Evolutionary conservation across 2,329 filamentous ascomycete genomes (phyloP).

Genomic region (Myriosclerotinia curreyana): DNA sequence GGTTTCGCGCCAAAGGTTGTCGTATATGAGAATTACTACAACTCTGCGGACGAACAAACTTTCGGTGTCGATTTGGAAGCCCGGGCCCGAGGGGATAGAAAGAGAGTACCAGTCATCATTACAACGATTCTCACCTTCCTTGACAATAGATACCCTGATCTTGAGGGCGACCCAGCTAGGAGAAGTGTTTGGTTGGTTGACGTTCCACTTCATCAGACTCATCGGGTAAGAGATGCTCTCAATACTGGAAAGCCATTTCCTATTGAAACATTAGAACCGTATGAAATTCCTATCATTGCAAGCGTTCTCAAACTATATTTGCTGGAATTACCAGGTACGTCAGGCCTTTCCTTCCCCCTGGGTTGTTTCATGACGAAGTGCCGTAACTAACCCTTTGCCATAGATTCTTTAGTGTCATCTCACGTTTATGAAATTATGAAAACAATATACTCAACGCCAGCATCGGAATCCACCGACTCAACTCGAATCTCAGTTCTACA

Average conservation of each 20-base stretch:
- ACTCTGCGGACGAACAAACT: slow-evolving; percentile 93
- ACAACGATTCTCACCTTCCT: slow-evolving; percentile 93
- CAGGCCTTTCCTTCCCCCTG: not conserved
- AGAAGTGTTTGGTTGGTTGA: slow-evolving; percentile 93
- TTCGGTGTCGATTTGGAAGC: slow-evolving; percentile 98
- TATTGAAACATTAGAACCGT: slow-evolving; percentile 75
- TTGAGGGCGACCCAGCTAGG: slow-evolving; percentile 92
- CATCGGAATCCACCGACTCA: slow-evolving; percentile 71
- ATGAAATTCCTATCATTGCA: slow-evolving; percentile 91
- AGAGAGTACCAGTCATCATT: slow-evolving; percentile 88
- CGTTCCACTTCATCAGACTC: slow-evolving; percentile 78
- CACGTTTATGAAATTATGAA: slow-evolving; percentile 99
- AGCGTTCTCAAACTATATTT: slow-evolving; percentile 92
- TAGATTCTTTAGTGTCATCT: slow-evolving; percentile 96
- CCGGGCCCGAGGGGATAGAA: slow-evolving; percentile 86
- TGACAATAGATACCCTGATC: slow-evolving; percentile 93
- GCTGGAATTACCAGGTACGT: slow-evolving; percentile 84
- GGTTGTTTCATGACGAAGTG: not conserved
- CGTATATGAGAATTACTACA: slow-evolving; percentile 98
- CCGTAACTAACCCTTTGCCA: slow-evolving; percentile 27
- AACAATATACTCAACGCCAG: slow-evolving; percentile 86
- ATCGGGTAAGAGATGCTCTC: slow-evolving; percentile 76
- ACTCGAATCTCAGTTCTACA: slow-evolving; percentile 87
- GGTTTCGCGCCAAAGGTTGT: slow-evolving; percentile 87
- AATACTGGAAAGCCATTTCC: slow-evolving; percentile 84